Conservation (phyloP, 2,329 filamentous ascomycete species). For the Xylariales sp. region DNA sequence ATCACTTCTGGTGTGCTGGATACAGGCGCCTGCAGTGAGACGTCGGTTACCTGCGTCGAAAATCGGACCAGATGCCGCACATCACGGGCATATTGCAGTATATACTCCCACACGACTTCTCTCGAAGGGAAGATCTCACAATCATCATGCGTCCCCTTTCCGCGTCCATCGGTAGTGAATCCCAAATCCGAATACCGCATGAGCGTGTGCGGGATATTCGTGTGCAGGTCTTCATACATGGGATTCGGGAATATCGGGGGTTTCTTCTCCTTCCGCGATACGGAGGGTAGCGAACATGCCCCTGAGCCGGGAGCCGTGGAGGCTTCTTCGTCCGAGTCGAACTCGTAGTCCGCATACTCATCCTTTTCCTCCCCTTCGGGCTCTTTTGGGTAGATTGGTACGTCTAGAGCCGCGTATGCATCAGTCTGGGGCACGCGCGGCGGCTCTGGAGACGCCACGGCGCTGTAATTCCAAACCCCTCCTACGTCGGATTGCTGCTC, state of each 20-base stretch:
- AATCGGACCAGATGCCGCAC: slow-evolving; percentile 76
- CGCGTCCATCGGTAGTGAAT: slow-evolving; percentile 63
- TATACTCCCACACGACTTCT: slow-evolving; percentile 76
- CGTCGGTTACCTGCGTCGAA: slow-evolving; percentile 73
- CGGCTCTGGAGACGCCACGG: slow-evolving; percentile 53
- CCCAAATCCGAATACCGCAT: slow-evolving; percentile 82
- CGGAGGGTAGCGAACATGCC: slow-evolving; percentile 29
- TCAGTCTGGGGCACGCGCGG: slow-evolving; percentile 76
- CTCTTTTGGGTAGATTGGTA: slow-evolving; percentile 63
- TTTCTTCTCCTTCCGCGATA: slow-evolving; percentile 29
- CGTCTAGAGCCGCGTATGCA: slow-evolving; percentile 70
- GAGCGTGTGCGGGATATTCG: slow-evolving; percentile 84
- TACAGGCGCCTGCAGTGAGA: slow-evolving; percentile 44
- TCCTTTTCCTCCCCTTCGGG: slow-evolving; percentile 36
- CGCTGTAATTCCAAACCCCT: slow-evolving; percentile 87
- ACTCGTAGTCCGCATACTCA: slow-evolving; percentile 32
- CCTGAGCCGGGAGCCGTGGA: slow-evolving; percentile 37
- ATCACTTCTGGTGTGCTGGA: background rate
- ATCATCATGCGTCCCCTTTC: slow-evolving; percentile 44
- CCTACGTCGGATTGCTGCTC: slow-evolving; percentile 83
- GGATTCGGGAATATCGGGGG: slow-evolving; percentile 79
- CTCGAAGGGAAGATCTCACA: slow-evolving; percentile 80
- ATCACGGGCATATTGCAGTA: slow-evolving; percentile 76
- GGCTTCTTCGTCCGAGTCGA: slow-evolving; percentile 40
- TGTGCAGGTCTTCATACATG: slow-evolving; percentile 84